A percentile compares a stretch with the other conserved stretches of the same genome.
These are phyloP conservation scores for Mariannaea sp. DNA, from an alignment of 2,329 filamentous ascomycete genomes.

Conservation along the genomic window DNA sequence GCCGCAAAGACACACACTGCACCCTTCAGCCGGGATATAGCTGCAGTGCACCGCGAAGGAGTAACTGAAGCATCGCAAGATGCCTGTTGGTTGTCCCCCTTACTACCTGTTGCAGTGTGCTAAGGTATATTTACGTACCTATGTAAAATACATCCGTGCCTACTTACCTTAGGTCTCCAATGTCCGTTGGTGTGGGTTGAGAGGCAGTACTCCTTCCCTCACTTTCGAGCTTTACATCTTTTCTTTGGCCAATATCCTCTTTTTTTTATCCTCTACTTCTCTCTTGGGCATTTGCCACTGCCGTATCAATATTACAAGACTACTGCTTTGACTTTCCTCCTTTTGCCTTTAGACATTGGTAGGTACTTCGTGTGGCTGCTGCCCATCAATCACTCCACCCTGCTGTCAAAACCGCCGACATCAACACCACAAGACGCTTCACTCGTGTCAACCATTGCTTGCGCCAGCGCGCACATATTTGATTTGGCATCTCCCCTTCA, in stretches of 20 bases:
- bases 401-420: slow-evolving; percentile 2
- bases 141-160: no score
- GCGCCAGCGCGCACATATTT: neutral
- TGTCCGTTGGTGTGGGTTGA: neutral
- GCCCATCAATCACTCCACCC: slow-evolving; percentile 10
- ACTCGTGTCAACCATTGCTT: neutral
- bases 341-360: no score
- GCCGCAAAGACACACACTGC: slow-evolving; percentile 15
- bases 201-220: no score
- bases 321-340: neutral
- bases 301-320: slow-evolving; percentile 1
- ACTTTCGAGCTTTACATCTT: no score
- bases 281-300: neutral
- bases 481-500: neutral
- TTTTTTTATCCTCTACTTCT: neutral
- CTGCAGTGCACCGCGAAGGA: neutral
- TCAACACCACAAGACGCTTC: neutral
- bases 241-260: no score
- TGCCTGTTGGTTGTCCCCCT: no score
- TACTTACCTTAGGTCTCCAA: no score
- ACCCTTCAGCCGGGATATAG: neutral
- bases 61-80: neutral
- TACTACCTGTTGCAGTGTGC: no score
- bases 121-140: no score
- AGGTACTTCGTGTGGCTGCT: neutral